These are phyloP conservation scores for Silene conica DNA, from an alignment of 148 eudicot species.

Conservation along the genomic window DNA sequence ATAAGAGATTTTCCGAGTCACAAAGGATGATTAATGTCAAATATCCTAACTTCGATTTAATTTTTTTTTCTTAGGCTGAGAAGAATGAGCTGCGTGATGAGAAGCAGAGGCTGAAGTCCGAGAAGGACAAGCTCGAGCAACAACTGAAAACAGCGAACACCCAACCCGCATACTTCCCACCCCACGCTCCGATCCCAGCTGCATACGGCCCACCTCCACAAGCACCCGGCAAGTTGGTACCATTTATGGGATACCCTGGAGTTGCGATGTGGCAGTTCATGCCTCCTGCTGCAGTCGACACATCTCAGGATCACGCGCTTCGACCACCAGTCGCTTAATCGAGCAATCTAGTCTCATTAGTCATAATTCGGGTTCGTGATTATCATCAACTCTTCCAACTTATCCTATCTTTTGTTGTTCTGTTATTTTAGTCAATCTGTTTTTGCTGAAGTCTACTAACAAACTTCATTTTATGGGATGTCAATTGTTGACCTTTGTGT, in stretches of 20 bases:
- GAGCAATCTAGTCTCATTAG: background rate
- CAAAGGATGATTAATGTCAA: too few relatives aligned
- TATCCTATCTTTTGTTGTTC: background rate
- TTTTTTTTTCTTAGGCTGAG: slow-evolving; percentile 36
- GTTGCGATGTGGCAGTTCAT: slow-evolving; percentile 88
- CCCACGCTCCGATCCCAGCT: slow-evolving; percentile 51
- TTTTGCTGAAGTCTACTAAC: slow-evolving; percentile 33
- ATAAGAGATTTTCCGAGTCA: too few relatives aligned
- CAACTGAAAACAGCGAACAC: slow-evolving; percentile 50
- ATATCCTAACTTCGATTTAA: background rate
- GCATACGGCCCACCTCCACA: slow-evolving; percentile 51
- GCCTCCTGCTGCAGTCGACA: slow-evolving; percentile 76
- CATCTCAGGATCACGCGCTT: slow-evolving; percentile 69
- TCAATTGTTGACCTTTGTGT: slow-evolving; percentile 21
- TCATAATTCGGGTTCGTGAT: background rate
- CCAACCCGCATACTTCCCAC: slow-evolving; percentile 50
- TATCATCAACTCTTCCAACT: background rate
- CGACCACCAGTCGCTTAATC: slow-evolving; percentile 72
- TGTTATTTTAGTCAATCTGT: background rate
- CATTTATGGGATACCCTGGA: slow-evolving; percentile 61
- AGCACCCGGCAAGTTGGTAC: slow-evolving; percentile 56
- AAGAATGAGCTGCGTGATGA: slow-evolving; percentile 74
- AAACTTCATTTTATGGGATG: slow-evolving; percentile 31
- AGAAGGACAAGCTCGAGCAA: slow-evolving; percentile 69
- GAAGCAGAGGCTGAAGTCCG: slow-evolving; percentile 71